Evolutionary conservation across 2,329 filamentous ascomycete species (phyloP).

Genomic region (Sporothrix globosa): DNA sequence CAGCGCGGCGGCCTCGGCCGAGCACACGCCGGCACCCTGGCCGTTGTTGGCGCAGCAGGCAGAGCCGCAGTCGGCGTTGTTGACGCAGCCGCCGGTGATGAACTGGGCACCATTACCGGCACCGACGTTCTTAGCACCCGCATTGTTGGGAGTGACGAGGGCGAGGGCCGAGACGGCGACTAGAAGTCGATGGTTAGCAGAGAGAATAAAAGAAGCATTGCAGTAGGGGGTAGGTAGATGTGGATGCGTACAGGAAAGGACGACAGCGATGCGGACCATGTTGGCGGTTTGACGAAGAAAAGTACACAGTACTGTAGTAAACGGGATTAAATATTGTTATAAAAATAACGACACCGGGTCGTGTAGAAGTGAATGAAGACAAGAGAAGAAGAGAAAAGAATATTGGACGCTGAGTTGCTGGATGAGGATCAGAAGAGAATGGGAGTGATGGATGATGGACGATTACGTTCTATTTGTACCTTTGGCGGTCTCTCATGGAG

Average conservation of each 20-base stretch:
- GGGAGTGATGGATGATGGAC: neutral
- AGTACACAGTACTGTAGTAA: slow-evolving; percentile 31
- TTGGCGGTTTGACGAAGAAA: slow-evolving; percentile 34
- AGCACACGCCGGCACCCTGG: slow-evolving; percentile 42
- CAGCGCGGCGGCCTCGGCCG: slow-evolving; percentile 40
- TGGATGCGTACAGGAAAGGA: slow-evolving; percentile 39
- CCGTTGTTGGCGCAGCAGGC: slow-evolving; percentile 41
- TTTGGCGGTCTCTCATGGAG: neutral
- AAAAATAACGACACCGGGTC: slow-evolving; percentile 31
- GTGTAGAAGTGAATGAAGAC: slow-evolving; percentile 17
- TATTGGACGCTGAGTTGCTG: neutral
- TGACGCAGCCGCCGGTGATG: slow-evolving; percentile 44
- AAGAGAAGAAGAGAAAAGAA: slow-evolving; percentile 10
- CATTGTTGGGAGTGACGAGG: slow-evolving; percentile 41
- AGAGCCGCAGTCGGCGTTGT: slow-evolving; percentile 41
- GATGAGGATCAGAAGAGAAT: neutral
- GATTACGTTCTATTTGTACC: neutral
- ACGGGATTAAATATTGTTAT: neutral
- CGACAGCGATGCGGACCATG: slow-evolving; percentile 42
- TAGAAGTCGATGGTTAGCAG: slow-evolving; percentile 15
- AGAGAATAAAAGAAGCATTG: neutral
- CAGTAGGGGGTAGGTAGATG: too few species aligned
- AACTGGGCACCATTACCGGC: slow-evolving; percentile 41
- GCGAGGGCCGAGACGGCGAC: slow-evolving; percentile 40
- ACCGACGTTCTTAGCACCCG: slow-evolving; percentile 43